Evolutionary conservation across 2,329 filamentous ascomycete genomes (phyloP), one percentile per base, ranked within the genome.

Genomic region (Fusarium ambrosium): DNA sequence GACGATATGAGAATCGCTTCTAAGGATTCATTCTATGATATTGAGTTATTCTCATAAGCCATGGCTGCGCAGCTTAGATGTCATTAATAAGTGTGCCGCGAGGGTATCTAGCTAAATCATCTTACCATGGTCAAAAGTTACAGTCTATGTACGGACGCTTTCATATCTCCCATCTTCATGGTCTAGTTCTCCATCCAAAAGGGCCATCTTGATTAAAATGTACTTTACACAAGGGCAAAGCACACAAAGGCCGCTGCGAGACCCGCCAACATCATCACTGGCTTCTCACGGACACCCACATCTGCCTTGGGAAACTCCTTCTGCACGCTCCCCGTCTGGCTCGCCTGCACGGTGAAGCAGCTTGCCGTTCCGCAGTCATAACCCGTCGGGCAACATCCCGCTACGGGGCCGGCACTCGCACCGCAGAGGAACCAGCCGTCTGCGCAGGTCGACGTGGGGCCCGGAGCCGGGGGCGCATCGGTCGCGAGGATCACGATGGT

Each of bases 361-460:
- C 92, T 95, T 24, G 88, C 89, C 22, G 87, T 87, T 1, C 93
- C 95, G 82, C 95, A 97, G 4, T 82, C 83, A 81, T 92, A 97
- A 2, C 94, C 94, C 48, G 84, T 88, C 0, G 95, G 95, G 86
- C 96, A 98, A 82, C 96, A 98, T 8, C 95, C 95, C 0, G 95
- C 91, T 0, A 92, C 90, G 0, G 88, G 85, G n/a, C 89, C 89
- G 0, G 84, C 88, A 4, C 84, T 85, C 14, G 86, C 66, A 82
- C 89, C 77, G 87, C 91, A 89, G 88, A 98, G 74, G 73, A 90
- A 93, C 96, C 96, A 98, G 6, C 95, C 95, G 58, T 81, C 86
- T 0, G 95, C 94, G 80, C 96, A 98, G 1, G 85, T 88, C 39
- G 81, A 81, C 6, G 82, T 83, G 1, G 83, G 63, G 4, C 68